Evolutionary conservation across 176 grass and related monocot species (phyloP), one percentile per base, ranked within the genome.

Genomic region (Dactylis glomerata): DNA sequence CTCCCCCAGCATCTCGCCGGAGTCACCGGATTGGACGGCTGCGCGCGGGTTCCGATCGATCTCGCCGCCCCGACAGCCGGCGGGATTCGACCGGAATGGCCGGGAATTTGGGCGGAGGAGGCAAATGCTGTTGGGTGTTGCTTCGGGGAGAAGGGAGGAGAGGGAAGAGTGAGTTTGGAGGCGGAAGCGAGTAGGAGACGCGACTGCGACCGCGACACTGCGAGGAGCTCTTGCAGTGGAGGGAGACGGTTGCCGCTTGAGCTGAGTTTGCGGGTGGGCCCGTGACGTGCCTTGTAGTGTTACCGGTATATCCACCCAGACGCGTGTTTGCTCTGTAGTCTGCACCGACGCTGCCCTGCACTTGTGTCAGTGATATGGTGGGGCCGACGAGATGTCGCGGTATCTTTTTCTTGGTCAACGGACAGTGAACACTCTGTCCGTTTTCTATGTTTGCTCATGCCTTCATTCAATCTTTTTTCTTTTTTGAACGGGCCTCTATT

Each of bases 1-100:
- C 47, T 24, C 63, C 1, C 75, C 75, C 34, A 85, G 28, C 83
- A 85, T 85, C 34, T 56, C 59, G 75, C 34, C 19, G 34, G 83
- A n/a, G n/a, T n/a, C n/a, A 14, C 32, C 20, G 45, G 65, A 65
- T 3, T 5, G 64, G 64, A 17, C 8, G 69, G 10, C 11, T n/a
- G 68, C n/a, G 40, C 13, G 40, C 2, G n/a, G 37, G 36, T 7
- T 41, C 37, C 26, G n/a, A 45, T 15, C 58, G 32, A 49, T 2
- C 70, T 10, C 70, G 40, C 69, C 41, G 69, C 68, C 40, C 23
- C 23, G 0, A 0, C 38, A 45, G 68, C n/a, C n/a, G n/a, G n/a
- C n/a, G n/a, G n/a, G n/a, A n/a, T n/a, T 15, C 22, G 41, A 12
- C 6, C 42, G 41, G 24, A 47, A 47, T 30, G n/a, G 32, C 0